Conservation (phyloP, 805 yeast genomes). For the Kodamaea lidongshanica region DNA sequence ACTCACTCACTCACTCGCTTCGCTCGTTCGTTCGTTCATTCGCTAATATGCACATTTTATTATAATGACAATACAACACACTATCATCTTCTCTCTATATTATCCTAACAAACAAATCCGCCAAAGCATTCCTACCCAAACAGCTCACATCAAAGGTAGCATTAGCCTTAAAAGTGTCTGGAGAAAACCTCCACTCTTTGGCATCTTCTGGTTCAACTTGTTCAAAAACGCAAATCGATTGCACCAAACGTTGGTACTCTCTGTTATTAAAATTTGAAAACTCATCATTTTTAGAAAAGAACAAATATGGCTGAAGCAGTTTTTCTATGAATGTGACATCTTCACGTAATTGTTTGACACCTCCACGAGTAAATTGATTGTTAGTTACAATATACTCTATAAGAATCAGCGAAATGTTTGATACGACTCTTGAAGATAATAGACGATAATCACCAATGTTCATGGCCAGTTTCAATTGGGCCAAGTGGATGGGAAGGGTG, state of each 20-base stretch:
- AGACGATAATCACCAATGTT: slow-evolving; percentile 27
- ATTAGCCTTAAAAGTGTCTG: slow-evolving; percentile 15
- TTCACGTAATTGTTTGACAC: slow-evolving; percentile 26
- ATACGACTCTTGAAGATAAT: slow-evolving; percentile 22
- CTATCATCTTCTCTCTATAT: slow-evolving; percentile 9
- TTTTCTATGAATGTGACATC: slow-evolving; percentile 23
- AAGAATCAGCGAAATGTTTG: slow-evolving; percentile 22
- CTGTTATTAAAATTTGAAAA: slow-evolving; percentile 20
- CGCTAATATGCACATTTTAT: no score
- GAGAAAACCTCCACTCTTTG: slow-evolving; percentile 12
- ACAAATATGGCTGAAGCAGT: slow-evolving; percentile 16
- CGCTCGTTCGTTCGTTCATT: no score
- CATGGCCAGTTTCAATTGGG: slow-evolving; percentile 17
- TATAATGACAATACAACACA: no score
- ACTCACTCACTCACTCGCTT: no score
- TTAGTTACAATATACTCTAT: slow-evolving; percentile 36
- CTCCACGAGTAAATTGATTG: slow-evolving; percentile 28
- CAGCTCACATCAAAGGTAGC: slow-evolving; percentile 15
- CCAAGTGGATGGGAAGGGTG: slow-evolving; percentile 22
- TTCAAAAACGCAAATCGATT: slow-evolving; percentile 25
- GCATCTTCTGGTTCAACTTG: slow-evolving; percentile 20
- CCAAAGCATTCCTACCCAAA: slow-evolving; percentile 19
- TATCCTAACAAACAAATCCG: slow-evolving; percentile 23
- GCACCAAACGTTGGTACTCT: slow-evolving; percentile 20
- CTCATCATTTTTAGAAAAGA: slow-evolving; percentile 11